Evolutionary conservation across 2,329 filamentous ascomycete species (phyloP), one percentile per base, ranked within the genome.

Genomic region (Colletotrichum sp.): DNA sequence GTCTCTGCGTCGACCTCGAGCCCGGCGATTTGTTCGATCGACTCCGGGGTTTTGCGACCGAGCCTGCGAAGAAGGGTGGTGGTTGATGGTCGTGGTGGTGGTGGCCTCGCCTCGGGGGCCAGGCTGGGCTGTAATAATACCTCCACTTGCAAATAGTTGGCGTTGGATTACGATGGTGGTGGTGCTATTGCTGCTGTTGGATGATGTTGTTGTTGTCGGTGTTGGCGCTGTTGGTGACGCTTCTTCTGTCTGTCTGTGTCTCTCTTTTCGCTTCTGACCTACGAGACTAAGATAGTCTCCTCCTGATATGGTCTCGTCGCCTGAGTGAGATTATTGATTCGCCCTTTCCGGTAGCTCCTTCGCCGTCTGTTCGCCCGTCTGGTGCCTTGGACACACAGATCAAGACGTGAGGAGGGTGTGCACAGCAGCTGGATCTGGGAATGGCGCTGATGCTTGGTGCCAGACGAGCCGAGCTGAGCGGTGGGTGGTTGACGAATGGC

Each of bases 1-100:
- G 22, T 57, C 52, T 27, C 55, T 59, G 39, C 16, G 39, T n/a
- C 39, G 16, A 19, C 19, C 57, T n/a, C 32, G n/a, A 62, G 52
- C 19, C 55, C 30, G 69, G 22, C 72, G 61, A 71, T 61, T 72
- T 68, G 69, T 67, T 39, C 52, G 72, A 72, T 67, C 72, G 72
- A 55, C 63, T 67, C 69, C 67, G 62, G 69, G 72, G 55, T 61
- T 62, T 36, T 8, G 19, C 25, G 29, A 36, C 19, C 30, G 61
- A 63, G 61, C 2, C 25, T 61, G 22, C 27, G 25, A 29, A 29
- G 57, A 39, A 39, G 36, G 36, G 36, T 39, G 16, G 27, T 61
- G 27, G 25, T 13, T 61, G 27, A 11, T 11, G 13, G 59, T 62
- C 19, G 30, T 36, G 11, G 49, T 55, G 57, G 27, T 61, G 57